Evolutionary conservation across 306 rosid genomes (phyloP), one percentile per base, ranked within the genome.

Genomic region (Hippophae tibetana): DNA sequence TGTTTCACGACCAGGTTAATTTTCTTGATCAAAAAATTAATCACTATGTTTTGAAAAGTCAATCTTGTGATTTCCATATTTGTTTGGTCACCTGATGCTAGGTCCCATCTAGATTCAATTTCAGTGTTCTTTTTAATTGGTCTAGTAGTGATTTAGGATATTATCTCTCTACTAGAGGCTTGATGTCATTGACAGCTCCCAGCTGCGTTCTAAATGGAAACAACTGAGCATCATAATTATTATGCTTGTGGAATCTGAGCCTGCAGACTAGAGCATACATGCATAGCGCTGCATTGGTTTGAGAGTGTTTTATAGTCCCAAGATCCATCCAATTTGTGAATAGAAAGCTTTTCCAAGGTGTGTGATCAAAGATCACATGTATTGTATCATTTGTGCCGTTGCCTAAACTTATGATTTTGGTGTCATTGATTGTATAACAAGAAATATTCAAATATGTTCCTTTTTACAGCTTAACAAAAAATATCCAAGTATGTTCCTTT

Each of bases 351-450:
- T 52, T 12, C 13, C 14, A 48, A 63, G 44, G 10, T 23, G 40
- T n/a, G 13, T 49, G 23, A 13, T 63, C 50, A 64, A 49, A 12
- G 23, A 13, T 63, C 50, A 64, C 13, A 27, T 53, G 43, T 52
- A 10, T 46, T 11, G 12, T 23, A 50, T 25, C 26, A 38, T 63
- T 42, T 18, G n/a, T 44, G 38, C 46, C 11, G 7, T 9, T 3
- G 69, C 9, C 11, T 8, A 8, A 26, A 54, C 4, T 10, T 54
- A 5, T 54, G 54, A 27, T 43, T 64, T 53, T 54, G 6, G 13
- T 25, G 27, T 54, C 6, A 9, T 13, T 54, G 25, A 10, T 8
- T 45, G 31, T 64, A 45, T 64, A 13, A 12, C 14, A 49, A 47
- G 50, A 43, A 31, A 31, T 31, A 31, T 31, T 31, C 38, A 31